A percentile compares a stretch with the other conserved stretches of the same genome.
phyloP scores from a whole-genome alignment of 331 rosid species.

The Rosa hybrid region DNA sequence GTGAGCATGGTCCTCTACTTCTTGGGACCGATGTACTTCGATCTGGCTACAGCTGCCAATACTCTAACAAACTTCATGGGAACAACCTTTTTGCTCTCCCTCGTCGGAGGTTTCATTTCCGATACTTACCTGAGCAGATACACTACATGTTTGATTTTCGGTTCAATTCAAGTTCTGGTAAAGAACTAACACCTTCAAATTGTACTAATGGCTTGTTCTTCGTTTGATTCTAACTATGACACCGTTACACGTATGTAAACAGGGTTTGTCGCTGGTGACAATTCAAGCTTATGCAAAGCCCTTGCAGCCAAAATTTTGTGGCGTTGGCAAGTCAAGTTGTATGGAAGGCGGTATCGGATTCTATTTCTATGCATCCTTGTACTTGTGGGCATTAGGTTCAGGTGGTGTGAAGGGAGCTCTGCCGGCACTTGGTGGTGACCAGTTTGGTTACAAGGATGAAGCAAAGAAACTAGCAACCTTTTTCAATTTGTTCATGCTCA shows the following conservation, averaged over 20 bases:
- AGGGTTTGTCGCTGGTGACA: conserved; percentile 64
- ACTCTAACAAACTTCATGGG: conserved; percentile 91
- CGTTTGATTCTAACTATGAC: not conserved
- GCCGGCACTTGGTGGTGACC: conserved; percentile 88
- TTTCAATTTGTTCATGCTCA: conserved; percentile 68
- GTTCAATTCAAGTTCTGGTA: conserved; percentile 69
- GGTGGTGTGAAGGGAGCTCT: conserved; percentile 86
- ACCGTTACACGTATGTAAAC: not conserved
- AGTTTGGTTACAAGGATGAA: conserved; percentile 65
- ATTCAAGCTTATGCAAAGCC: conserved; percentile 64
- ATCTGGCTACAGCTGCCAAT: conserved; percentile 66
- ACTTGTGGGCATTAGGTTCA: conserved; percentile 59
- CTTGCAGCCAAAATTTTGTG: conserved; percentile 52
- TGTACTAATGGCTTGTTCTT: not conserved
- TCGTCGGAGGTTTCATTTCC: conserved; percentile 78
- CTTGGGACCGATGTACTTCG: conserved; percentile 61
- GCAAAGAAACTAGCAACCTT: conserved; percentile 67
- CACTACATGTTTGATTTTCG: conserved; percentile 65
- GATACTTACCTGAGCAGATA: conserved; percentile 75
- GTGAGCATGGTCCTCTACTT: conserved; percentile 81
- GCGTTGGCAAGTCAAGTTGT: conserved; percentile 49
- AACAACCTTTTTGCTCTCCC: conserved; percentile 69
- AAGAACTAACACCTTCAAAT: not conserved
- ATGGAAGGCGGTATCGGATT: conserved; percentile 54
- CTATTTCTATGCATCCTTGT: conserved; percentile 60